Evolutionary conservation across 495 filamentous ascomycete genomes (phyloP).

Genomic region (Copromyces sp.): DNA sequence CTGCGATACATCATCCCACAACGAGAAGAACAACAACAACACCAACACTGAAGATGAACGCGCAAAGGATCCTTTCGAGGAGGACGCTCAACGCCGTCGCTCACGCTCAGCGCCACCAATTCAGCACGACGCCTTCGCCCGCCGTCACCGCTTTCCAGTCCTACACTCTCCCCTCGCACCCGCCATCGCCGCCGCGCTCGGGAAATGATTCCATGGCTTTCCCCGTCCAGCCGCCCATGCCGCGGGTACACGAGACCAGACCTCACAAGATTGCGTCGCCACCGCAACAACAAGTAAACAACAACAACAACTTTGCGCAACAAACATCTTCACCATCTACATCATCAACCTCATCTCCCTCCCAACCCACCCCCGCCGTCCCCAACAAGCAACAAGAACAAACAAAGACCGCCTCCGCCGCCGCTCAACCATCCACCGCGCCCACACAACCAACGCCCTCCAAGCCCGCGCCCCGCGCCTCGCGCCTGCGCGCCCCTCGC

Average conservation of each 20-base stretch:
- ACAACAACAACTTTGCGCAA: background rate
- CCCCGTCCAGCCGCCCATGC: conserved; percentile 22
- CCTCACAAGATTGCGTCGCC: conserved; percentile 29
- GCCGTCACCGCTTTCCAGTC: conserved; percentile 61
- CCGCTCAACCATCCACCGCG: conserved; percentile 3
- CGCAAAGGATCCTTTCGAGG: conserved; percentile 15
- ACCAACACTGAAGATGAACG: conserved; percentile 14
- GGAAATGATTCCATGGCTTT: conserved; percentile 60
- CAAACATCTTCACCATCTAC: background rate
- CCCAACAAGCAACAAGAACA: conserved; percentile 25
- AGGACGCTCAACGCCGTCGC: conserved; percentile 1
- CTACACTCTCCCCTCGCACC: conserved; percentile 49
- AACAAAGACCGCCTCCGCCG: background rate
- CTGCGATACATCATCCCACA: background rate
- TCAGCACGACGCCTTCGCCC: conserved; percentile 50
- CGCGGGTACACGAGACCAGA: conserved; percentile 44
- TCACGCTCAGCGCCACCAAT: conserved; percentile 45
- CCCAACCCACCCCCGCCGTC: background rate
- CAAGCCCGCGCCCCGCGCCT: conserved; percentile 30
- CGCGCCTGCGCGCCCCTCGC: conserved; percentile 61
- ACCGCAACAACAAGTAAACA: conserved; percentile 10
- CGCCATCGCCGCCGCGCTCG: conserved; percentile 54
- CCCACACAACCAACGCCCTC: background rate
- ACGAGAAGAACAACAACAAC: background rate
- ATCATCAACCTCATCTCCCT: conserved; percentile 11